Conservation (phyloP, 2,329 filamentous ascomycete species). For the Pleoardoris graminearum region DNA sequence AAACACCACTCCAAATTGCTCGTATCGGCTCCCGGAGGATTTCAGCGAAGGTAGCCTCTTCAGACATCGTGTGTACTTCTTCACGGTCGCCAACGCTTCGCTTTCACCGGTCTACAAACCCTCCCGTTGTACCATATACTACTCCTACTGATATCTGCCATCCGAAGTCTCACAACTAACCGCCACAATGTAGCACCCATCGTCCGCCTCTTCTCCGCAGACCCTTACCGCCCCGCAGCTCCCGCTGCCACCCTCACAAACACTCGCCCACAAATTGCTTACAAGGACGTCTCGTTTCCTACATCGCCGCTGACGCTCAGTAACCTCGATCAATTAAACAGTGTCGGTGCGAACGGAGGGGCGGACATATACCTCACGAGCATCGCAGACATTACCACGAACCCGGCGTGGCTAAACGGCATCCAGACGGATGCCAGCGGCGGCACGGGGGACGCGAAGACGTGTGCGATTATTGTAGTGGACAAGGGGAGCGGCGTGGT, state of each 20-base stretch:
- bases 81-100: no score
- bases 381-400: constrained; percentile 37
- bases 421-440: constrained; percentile 54
- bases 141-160: neutral
- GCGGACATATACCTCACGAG: constrained; percentile 47
- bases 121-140: neutral
- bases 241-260: constrained; percentile 42
- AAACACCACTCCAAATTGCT: neutral
- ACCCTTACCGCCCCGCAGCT: constrained; percentile 47
- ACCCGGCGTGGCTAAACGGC: constrained; percentile 51
- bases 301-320: constrained; percentile 38
- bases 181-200: constrained; percentile 40
- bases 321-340: constrained; percentile 46
- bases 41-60: neutral
- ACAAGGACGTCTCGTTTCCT: constrained; percentile 10
- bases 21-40: neutral
- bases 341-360: constrained; percentile 18
- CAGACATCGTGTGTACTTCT: neutral
- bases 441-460: constrained; percentile 50
- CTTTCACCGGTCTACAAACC: neutral
- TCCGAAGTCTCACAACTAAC: constrained; percentile 2
- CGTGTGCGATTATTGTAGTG: constrained; percentile 57
- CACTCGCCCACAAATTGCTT: constrained; percentile 41
- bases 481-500: constrained; percentile 56
- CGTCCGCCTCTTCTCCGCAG: constrained; percentile 44